A percentile compares a stretch with the other conserved stretches of the same genome.
phyloP scores from a whole-genome alignment of 2,329 filamentous ascomycete genomes.

The Penicillium sp. region DNA sequence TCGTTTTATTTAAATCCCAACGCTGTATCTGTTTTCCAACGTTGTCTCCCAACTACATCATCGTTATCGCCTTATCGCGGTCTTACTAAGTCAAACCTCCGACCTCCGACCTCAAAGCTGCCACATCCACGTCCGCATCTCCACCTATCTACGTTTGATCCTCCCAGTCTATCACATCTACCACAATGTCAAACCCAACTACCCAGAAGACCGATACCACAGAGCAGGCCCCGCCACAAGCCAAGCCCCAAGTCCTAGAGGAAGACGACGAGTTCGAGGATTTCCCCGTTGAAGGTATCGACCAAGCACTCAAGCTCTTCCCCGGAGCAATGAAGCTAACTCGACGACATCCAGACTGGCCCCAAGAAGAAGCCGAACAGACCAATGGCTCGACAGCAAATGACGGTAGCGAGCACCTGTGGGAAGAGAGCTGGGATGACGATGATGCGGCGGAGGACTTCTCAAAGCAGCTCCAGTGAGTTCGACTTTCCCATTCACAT shows the following conservation, averaged over 20 bases:
- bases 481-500: slow-evolving; percentile 19
- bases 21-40: not conserved
- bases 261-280: slow-evolving; percentile 99
- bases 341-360: slow-evolving; percentile 69
- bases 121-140: slow-evolving; percentile 10
- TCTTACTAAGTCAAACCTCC: slow-evolving; percentile 17
- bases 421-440: slow-evolving; percentile 99
- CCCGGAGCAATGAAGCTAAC: slow-evolving; percentile 8
- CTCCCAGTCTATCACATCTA: slow-evolving; percentile 1
- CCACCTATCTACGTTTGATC: slow-evolving; percentile 1
- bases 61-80: slow-evolving; percentile 12
- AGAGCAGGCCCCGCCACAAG: slow-evolving; percentile 52
- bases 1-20: not conserved
- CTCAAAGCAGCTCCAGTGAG: slow-evolving; percentile 87
- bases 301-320: not conserved
- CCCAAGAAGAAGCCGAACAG: slow-evolving; percentile 79
- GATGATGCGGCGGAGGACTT: slow-evolving; percentile 98
- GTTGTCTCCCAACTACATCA: slow-evolving; percentile 3
- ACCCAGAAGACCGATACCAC: slow-evolving; percentile 38
- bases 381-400: slow-evolving; percentile 50
- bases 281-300: slow-evolving; percentile 86
- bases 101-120: slow-evolving; percentile 13
- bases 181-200: slow-evolving; percentile 49
- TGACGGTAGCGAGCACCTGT: slow-evolving; percentile 75
- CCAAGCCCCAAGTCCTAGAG: slow-evolving; percentile 73